Evolutionary conservation across 1,139 yeast species (phyloP).

Genomic region (Yamadazyma sp.): DNA sequence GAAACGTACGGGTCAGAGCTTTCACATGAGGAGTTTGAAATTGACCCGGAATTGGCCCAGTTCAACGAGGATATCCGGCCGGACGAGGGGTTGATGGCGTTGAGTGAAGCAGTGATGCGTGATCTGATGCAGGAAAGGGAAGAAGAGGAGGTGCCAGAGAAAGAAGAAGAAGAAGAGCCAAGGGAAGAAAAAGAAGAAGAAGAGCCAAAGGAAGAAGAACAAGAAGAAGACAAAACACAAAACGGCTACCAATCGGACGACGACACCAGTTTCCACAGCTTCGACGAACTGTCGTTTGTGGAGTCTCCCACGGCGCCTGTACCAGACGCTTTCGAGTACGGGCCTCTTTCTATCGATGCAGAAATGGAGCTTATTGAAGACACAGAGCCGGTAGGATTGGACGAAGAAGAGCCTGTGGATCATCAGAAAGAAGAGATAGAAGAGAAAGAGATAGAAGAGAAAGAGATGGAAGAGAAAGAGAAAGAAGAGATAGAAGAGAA

Average conservation of each 20-base stretch:
- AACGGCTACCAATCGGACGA: neutral
- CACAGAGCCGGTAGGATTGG: too few relatives aligned
- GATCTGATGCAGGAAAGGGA: neutral
- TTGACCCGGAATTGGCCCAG: conserved; percentile 5
- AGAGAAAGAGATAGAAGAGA: too few relatives aligned
- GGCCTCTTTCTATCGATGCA: neutral
- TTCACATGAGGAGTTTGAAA: conserved; percentile 3
- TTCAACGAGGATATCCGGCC: conserved; percentile 7
- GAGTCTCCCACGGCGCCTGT: conserved; percentile 12
- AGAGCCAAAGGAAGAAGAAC: neutral
- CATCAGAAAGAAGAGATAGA: too few relatives aligned
- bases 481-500: conserved; percentile 5
- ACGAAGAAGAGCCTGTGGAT: too few relatives aligned
- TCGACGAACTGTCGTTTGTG: too few relatives aligned
- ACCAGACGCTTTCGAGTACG: conserved; percentile 14
- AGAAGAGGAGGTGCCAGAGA: neutral
- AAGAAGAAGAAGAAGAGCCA: neutral
- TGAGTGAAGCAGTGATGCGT: conserved; percentile 9
- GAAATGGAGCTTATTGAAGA: neutral
- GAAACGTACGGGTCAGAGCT: conserved; percentile 1
- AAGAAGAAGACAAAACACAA: neutral
- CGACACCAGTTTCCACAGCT: neutral
- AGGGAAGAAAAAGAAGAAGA: neutral
- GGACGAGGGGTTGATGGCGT: conserved; percentile 6
- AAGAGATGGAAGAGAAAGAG: conserved; percentile 5